These are phyloP conservation scores for Annulohypoxylon moriforme DNA, from an alignment of 495 filamentous ascomycete genomes.

Conservation along the genomic window DNA sequence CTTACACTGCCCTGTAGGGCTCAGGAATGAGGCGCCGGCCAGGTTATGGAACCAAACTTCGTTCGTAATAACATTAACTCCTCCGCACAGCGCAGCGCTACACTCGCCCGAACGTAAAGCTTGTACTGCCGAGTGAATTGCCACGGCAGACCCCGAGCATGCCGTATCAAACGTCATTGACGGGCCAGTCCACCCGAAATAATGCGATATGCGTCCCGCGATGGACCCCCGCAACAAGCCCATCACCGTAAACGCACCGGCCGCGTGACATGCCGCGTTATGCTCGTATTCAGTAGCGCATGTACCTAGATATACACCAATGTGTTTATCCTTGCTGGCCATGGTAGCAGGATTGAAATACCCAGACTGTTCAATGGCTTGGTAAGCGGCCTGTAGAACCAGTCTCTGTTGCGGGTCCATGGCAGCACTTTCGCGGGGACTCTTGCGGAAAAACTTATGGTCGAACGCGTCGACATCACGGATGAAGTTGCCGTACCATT, in stretches of 20 bases:
- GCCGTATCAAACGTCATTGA: slow-evolving; percentile 65
- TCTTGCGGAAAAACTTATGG: slow-evolving; percentile 59
- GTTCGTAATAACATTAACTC: slow-evolving; percentile 40
- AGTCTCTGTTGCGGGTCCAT: slow-evolving; percentile 55
- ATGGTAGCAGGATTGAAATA: slow-evolving; percentile 14
- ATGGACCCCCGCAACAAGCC: slow-evolving; percentile 37
- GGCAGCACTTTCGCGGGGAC: slow-evolving; percentile 54
- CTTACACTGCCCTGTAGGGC: slow-evolving; percentile 42
- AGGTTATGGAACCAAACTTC: slow-evolving; percentile 42
- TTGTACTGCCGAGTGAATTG: slow-evolving; percentile 55
- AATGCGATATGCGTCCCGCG: slow-evolving; percentile 33
- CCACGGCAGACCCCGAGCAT: slow-evolving; percentile 61
- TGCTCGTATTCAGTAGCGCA: slow-evolving; percentile 39
- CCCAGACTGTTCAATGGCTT: slow-evolving; percentile 51
- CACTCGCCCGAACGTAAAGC: slow-evolving; percentile 55
- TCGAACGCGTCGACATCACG: slow-evolving; percentile 60
- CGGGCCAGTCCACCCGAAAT: slow-evolving; percentile 50
- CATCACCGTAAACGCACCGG: slow-evolving; percentile 35
- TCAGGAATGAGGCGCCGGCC: slow-evolving; percentile 46
- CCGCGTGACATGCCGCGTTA: slow-evolving; percentile 36
- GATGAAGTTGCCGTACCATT: slow-evolving; percentile 63
- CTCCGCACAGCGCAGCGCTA: slow-evolving; percentile 54
- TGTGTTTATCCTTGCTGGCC: slow-evolving; percentile 1
- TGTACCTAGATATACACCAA: slow-evolving; percentile 49
- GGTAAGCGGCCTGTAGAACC: slow-evolving; percentile 50